Base-by-base conservation (phyloP, 768 basidiomycete genomes). In the Termitomyces bulborhizus region DNA sequence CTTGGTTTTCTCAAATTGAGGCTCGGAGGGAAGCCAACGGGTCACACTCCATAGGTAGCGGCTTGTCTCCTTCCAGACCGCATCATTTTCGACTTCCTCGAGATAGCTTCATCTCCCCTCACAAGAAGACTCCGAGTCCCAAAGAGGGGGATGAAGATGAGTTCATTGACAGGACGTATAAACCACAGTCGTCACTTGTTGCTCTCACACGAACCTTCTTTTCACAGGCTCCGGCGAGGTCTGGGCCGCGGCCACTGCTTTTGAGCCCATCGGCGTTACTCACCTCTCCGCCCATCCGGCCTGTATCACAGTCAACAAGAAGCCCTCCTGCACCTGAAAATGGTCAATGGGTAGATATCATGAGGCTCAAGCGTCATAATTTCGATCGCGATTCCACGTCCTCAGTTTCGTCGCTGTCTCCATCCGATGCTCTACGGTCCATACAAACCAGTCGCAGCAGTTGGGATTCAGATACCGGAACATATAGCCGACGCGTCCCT, bases 201-300 rank as follows among this genome's bases (percentile, higher is more conserved):
- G 68, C 76, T 24, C 66, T 82, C 47, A 71, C 74, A 3, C 62
- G 67, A 34, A 60, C 67, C 5, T 71, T 68, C 29, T 60, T 71
- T 13, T 68, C 76, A 24, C 66, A 72, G 5, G 55, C 69, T 26
- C 59, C 66, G 3, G 58, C 77, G 2, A 87, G 80, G 71, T 69
- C 73, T 46, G 85, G 73, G 1, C 89, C 90, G 0, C 76, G 78
- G 7, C 89, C 90, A 0, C 72, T 92, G 36, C 69, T 90, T 45
- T 73, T 92, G 39, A 82, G 69, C 63, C 80, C 86, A 1, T 46
- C 46, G 5, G 72, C 74, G 13, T 64, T 75, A 4, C 71, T 82
- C 13, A 74, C 75, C 3, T 68, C 76, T 29, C 58, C 65, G 6
- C 65, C 56, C 15, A 65, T 56, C 24, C 64, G 58, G 39, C 60